These are phyloP conservation scores for Leccinellum albellum DNA, from an alignment of 768 basidiomycete genomes.

Conservation along the genomic window DNA sequence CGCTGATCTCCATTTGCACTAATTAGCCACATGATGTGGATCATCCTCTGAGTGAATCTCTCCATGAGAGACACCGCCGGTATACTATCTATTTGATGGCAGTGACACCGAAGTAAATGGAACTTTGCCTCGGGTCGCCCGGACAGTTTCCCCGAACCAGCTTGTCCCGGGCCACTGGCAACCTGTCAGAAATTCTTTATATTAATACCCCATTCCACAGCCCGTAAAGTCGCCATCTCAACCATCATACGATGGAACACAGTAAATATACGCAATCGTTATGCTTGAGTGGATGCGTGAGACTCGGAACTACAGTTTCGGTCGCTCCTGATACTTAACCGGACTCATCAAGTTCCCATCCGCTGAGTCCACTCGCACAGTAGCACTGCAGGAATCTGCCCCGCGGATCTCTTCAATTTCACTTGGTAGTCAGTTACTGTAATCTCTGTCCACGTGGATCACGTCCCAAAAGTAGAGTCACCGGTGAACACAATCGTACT, in stretches of 20 bases:
- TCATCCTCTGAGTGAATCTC: background rate
- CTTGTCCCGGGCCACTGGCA: too few relatives aligned
- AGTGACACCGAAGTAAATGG: background rate
- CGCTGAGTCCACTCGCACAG: background rate
- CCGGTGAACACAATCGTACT: background rate
- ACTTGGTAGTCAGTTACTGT: background rate
- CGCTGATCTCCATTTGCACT: background rate
- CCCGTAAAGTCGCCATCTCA: background rate
- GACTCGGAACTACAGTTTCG: background rate
- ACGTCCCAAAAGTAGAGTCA: background rate
- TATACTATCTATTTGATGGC: background rate
- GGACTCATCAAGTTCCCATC: too few relatives aligned
- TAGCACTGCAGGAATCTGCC: background rate
- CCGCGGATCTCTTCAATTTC: background rate
- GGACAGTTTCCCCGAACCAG: background rate
- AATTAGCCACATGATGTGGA: background rate
- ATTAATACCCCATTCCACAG: background rate
- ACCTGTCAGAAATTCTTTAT: background rate
- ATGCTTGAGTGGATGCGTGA: background rate
- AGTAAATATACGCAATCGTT: background rate
- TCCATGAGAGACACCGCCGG: background rate
- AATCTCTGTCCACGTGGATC: background rate
- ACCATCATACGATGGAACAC: background rate
- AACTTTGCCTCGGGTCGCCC: background rate
- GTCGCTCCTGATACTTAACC: too few relatives aligned